phyloP scores from a whole-genome alignment of 208 protist species.

The Porcisia hertigi region DNA sequence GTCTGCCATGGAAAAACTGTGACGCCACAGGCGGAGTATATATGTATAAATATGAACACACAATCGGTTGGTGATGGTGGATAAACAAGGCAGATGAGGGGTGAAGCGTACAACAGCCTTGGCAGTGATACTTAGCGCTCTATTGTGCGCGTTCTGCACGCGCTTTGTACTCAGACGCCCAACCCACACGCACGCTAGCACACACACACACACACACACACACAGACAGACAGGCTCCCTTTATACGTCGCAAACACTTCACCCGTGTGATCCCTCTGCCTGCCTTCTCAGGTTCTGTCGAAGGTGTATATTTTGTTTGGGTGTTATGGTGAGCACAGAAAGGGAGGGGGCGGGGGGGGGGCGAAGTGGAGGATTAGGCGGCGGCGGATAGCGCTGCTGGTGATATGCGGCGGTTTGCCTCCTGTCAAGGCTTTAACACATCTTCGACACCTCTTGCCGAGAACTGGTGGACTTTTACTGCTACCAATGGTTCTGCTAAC shows the following conservation, averaged over 20 bases:
- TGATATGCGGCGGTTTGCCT: not conserved
- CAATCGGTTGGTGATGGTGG: not conserved
- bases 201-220: not conserved
- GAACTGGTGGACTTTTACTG: not conserved
- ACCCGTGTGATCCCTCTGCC: not conserved
- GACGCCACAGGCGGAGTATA: not conserved
- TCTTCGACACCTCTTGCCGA: not conserved
- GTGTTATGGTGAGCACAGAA: not conserved
- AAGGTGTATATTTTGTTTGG: not conserved
- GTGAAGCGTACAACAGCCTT: not conserved
- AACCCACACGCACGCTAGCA: not conserved
- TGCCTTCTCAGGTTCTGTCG: not conserved
- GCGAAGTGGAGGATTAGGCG: not conserved
- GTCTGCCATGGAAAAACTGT: conserved; percentile 5
- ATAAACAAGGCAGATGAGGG: not conserved
- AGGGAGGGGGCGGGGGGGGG: not conserved
- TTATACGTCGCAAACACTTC: not conserved
- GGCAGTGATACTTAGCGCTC: not conserved
- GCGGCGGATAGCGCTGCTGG: not conserved
- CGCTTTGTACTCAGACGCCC: no score
- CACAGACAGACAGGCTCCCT: not conserved
- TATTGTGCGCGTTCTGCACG: not conserved
- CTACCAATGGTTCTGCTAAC: not conserved
- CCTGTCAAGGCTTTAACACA: not conserved
- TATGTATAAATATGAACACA: no score